Conservation (phyloP, 225 moss, liverwort and hornwort species). For the Physcomitrellopsis africana region DNA sequence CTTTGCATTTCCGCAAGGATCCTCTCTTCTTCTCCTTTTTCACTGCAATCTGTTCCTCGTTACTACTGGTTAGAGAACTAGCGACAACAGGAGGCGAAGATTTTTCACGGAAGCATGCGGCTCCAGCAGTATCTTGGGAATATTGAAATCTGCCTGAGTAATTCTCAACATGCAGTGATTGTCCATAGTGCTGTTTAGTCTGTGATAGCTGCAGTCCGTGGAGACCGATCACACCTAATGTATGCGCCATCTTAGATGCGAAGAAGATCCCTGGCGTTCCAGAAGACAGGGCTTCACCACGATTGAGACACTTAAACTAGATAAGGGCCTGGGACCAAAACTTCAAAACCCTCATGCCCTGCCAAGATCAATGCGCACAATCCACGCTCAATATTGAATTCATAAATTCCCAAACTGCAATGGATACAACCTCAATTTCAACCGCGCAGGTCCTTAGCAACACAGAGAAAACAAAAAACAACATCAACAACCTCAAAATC, state of each 20-base stretch:
- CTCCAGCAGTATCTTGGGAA: slow-evolving; percentile 45
- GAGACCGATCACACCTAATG: slow-evolving; percentile 45
- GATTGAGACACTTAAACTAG: slow-evolving; percentile 12
- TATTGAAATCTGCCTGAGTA: slow-evolving; percentile 39
- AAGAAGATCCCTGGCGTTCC: slow-evolving; percentile 18
- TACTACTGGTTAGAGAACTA: slow-evolving; percentile 47
- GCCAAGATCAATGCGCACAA: slow-evolving; percentile 27
- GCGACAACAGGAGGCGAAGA: slow-evolving; percentile 49
- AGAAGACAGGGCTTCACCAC: neutral
- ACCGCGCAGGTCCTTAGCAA: neutral
- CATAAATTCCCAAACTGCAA: slow-evolving; percentile 7
- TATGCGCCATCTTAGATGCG: slow-evolving; percentile 46
- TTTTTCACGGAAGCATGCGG: slow-evolving; percentile 49
- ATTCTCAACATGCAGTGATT: slow-evolving; percentile 25
- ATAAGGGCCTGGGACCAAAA: slow-evolving; percentile 27
- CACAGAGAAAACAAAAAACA: neutral
- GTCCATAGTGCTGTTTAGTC: slow-evolving; percentile 39
- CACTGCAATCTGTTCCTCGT: slow-evolving; percentile 52
- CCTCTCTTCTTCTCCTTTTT: slow-evolving; percentile 56
- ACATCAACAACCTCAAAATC: neutral
- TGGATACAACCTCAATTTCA: slow-evolving; percentile 10
- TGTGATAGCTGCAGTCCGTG: slow-evolving; percentile 43
- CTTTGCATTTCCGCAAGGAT: slow-evolving; percentile 49
- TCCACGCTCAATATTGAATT: slow-evolving; percentile 15
- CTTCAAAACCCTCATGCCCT: slow-evolving; percentile 47